phyloP scores from a whole-genome alignment of 2,329 filamentous ascomycete genomes.

The Byssochlamys sp. region DNA sequence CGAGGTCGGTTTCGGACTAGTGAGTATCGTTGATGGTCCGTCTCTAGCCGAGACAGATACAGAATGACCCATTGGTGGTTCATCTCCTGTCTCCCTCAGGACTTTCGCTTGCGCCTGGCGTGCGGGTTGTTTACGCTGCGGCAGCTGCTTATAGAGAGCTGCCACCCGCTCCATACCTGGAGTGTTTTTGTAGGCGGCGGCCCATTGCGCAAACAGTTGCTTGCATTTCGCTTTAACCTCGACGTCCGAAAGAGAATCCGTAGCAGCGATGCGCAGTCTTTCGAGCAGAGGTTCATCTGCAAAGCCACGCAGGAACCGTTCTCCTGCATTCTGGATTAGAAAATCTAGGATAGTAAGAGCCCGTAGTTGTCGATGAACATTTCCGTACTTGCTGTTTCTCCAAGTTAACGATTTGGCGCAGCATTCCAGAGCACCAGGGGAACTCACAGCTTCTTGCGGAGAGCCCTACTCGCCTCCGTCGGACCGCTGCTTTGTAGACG shows the following conservation, averaged over 20 bases:
- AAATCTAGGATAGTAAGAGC: conserved; percentile 83
- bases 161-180: conserved; percentile 72
- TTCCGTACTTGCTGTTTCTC: conserved; percentile 70
- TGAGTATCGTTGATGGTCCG: conserved; percentile 29
- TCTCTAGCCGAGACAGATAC: conserved; percentile 30
- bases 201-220: conserved; percentile 78
- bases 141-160: conserved; percentile 63
- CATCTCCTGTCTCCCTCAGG: conserved; percentile 61
- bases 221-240: conserved; percentile 84
- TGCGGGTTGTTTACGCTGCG: conserved; percentile 59
- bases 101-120: conserved; percentile 74
- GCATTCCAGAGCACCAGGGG: neutral
- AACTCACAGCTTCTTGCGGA: conserved; percentile 81
- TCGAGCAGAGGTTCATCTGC: conserved; percentile 87
- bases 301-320: conserved; percentile 76
- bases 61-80: conserved; percentile 27
- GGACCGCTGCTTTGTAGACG: conserved; percentile 79
- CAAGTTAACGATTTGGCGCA: conserved; percentile 6
- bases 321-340: conserved; percentile 85
- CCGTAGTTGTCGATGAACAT: conserved; percentile 79
- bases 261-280: conserved; percentile 76
- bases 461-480: conserved; percentile 76
- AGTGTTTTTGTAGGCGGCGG: conserved; percentile 66
- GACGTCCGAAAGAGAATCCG: conserved; percentile 71
- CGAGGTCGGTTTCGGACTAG: conserved; percentile 17